These are phyloP conservation scores for Ceratocystis cacaofunesta DNA, from an alignment of 2,329 filamentous ascomycete species.

Conservation along the genomic window DNA sequence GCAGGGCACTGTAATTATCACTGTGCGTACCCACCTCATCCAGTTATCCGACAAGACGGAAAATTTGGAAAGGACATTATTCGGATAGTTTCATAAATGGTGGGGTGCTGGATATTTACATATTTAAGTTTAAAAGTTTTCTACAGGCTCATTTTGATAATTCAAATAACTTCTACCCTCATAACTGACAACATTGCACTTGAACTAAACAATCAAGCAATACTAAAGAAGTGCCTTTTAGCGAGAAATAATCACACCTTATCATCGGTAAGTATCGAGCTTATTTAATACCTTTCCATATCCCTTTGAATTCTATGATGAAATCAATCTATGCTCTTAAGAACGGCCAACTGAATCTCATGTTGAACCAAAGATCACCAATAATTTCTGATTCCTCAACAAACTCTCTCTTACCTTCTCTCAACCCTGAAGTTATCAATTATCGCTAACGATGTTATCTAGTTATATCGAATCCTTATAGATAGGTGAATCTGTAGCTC, in stretches of 20 bases:
- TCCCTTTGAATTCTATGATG: slow-evolving; percentile 32
- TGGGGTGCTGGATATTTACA: slow-evolving; percentile 5
- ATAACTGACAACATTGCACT: too few relatives aligned
- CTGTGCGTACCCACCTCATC: background rate
- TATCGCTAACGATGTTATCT: background rate
- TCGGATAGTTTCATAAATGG: slow-evolving; percentile 2
- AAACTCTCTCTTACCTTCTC: background rate
- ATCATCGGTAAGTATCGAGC: slow-evolving; percentile 6
- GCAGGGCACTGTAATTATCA: background rate
- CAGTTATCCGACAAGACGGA: background rate
- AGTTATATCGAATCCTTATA: background rate
- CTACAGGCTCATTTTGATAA: background rate
- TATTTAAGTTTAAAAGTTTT: slow-evolving; percentile 13
- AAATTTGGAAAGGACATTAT: background rate
- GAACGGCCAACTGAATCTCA: slow-evolving; percentile 49
- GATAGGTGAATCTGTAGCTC: too few relatives aligned
- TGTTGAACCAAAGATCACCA: slow-evolving; percentile 15
- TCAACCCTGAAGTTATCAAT: background rate
- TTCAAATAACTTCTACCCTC: too few relatives aligned
- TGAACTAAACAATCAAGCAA: too few relatives aligned
- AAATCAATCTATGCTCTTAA: slow-evolving; percentile 40
- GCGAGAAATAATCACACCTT: background rate
- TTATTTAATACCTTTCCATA: background rate
- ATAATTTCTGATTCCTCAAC: slow-evolving; percentile 10
- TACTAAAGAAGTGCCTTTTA: too few relatives aligned